phyloP scores from a whole-genome alignment of 2,329 filamentous ascomycete genomes.

The Rhinocladiella similis region DNA sequence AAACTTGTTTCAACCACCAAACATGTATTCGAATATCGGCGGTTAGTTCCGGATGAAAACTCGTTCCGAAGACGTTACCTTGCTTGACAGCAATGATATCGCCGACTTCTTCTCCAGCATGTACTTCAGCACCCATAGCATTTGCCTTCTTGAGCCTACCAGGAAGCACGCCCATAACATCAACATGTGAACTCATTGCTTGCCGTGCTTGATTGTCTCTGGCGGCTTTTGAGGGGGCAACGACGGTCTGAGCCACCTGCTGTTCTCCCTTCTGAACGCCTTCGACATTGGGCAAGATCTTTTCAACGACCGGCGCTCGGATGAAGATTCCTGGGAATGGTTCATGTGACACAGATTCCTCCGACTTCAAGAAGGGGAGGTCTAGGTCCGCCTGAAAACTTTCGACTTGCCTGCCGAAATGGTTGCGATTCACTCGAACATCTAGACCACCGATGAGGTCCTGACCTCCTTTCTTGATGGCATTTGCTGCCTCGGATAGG shows the following conservation, averaged over 20 bases:
- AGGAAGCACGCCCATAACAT: conserved; percentile 59
- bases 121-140: conserved; percentile 42
- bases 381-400: conserved; percentile 78
- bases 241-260: conserved; percentile 51
- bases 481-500: conserved; percentile 82
- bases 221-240: conserved; percentile 56
- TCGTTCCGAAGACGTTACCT: conserved; percentile 89
- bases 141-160: conserved; percentile 52
- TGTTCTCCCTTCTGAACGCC: conserved; percentile 55
- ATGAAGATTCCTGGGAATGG: conserved; percentile 88
- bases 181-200: conserved; percentile 51
- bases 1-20: conserved; percentile 85
- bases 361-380: conserved; percentile 64
- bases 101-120: conserved; percentile 46
- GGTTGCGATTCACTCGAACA: conserved; percentile 88
- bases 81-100: conserved; percentile 89
- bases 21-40: conserved; percentile 82
- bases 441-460: conserved; percentile 89
- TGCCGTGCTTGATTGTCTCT: conserved; percentile 47
- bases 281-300: conserved; percentile 59
- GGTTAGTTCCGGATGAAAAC: conserved; percentile 94
- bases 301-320: conserved; percentile 88
- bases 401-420: conserved; percentile 91
- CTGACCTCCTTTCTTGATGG: conserved; percentile 86
- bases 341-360: conserved; percentile 17